These are phyloP conservation scores for Pulveroboletus sp. DNA, from an alignment of 768 basidiomycete species.

Conservation along the genomic window DNA sequence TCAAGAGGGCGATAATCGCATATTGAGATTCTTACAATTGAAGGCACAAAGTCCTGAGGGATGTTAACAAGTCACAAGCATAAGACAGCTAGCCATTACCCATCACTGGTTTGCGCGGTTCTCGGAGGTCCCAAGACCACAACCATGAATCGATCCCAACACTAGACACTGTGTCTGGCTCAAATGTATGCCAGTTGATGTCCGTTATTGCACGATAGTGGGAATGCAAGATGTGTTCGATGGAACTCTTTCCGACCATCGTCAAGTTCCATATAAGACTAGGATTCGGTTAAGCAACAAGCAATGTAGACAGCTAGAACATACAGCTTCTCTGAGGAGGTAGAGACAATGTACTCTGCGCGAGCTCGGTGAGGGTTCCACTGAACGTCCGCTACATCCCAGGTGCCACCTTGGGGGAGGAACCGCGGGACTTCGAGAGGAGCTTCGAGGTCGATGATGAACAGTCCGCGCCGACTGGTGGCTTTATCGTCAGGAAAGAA, in stretches of 20 bases:
- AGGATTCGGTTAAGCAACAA: not conserved
- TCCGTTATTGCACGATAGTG: conserved; percentile 97
- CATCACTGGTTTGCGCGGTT: conserved; percentile 64
- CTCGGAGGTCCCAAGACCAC: conserved; percentile 89
- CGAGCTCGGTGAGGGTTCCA: conserved; percentile 83
- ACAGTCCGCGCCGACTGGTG: conserved; percentile 76
- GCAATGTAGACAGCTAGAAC: conserved; percentile 20
- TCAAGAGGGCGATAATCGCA: not conserved
- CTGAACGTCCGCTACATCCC: conserved; percentile 92
- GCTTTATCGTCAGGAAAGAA: not conserved
- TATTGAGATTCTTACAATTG: conserved; percentile 37
- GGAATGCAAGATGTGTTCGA: conserved; percentile 79
- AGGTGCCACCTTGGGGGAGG: conserved; percentile 92
- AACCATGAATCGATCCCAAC: conserved; percentile 93
- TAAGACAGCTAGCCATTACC: conserved; percentile 31
- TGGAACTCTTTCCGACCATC: conserved; percentile 66
- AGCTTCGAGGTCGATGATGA: conserved; percentile 89
- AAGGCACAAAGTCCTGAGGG: conserved; percentile 51
- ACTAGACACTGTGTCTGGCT: conserved; percentile 82
- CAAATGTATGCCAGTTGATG: conserved; percentile 92
- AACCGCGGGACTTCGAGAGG: conserved; percentile 87
- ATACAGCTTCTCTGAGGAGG: conserved; percentile 83
- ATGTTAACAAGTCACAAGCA: not conserved
- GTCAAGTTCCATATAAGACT: conserved; percentile 95
- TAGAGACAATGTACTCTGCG: conserved; percentile 80